Evolutionary conservation across 306 rosid species (phyloP).

Genomic region (Inga leiocalycina): DNA sequence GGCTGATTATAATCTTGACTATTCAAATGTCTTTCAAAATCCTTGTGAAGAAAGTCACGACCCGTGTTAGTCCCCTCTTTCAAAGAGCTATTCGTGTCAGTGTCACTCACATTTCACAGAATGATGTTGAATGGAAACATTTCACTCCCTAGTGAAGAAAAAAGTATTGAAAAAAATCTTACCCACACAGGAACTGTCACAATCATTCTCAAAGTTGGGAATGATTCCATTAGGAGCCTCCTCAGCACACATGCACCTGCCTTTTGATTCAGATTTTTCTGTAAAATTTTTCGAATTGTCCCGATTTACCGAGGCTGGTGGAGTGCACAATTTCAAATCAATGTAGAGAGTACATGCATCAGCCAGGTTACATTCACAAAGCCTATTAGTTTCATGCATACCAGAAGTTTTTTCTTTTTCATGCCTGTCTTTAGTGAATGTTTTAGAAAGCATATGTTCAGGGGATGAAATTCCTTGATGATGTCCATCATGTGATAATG

Average conservation of each 20-base stretch:
- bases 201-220: background rate
- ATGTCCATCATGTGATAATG: slow-evolving; percentile 29
- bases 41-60: slow-evolving; percentile 16
- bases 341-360: slow-evolving; percentile 1
- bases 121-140: slow-evolving; percentile 1
- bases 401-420: slow-evolving; percentile 28
- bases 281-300: slow-evolving; percentile 15
- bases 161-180: background rate
- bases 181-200: background rate
- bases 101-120: slow-evolving; percentile 4
- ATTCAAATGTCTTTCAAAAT: slow-evolving; percentile 28
- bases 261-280: slow-evolving; percentile 19
- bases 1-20: slow-evolving; percentile 30
- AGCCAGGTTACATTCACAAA: slow-evolving; percentile 21
- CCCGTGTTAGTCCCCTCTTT: slow-evolving; percentile 4
- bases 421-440: slow-evolving; percentile 1
- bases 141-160: background rate
- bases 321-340: slow-evolving; percentile 30
- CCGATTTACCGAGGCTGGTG: slow-evolving; percentile 12
- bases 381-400: slow-evolving; percentile 16
- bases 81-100: slow-evolving; percentile 2
- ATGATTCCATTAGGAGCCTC: background rate
- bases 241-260: background rate
- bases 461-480: slow-evolving; percentile 9
- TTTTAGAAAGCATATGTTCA: slow-evolving; percentile 11